Percentiles rank a stretch among this genome's conserved stretches.
These are phyloP conservation scores for Maudiozyma barnettii DNA, from an alignment of 805 yeast species.

Conservation along the genomic window DNA sequence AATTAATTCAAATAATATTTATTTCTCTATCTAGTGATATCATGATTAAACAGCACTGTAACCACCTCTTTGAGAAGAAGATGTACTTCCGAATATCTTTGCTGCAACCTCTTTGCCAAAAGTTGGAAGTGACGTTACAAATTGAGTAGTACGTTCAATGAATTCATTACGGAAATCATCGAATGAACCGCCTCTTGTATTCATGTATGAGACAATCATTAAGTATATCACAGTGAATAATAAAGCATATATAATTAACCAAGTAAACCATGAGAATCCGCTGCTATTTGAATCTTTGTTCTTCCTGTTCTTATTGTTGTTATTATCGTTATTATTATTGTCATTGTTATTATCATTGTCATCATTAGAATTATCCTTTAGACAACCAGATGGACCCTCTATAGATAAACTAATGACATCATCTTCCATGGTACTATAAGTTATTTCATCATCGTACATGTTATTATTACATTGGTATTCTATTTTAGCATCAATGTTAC, in stretches of 20 bases:
- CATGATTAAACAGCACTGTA: constrained; percentile 72
- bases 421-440: constrained; percentile 11
- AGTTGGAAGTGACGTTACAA: constrained; percentile 51
- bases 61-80: constrained; percentile 60
- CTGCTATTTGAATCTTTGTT: constrained; percentile 20
- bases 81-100: constrained; percentile 47
- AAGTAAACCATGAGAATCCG: constrained; percentile 47
- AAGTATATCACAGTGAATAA: constrained; percentile 65
- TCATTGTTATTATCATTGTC: constrained; percentile 15
- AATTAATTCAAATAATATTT: not conserved
- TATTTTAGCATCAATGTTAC: constrained; percentile 38
- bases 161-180: constrained; percentile 70
- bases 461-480: constrained; percentile 40
- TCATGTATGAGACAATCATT: constrained; percentile 60
- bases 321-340: constrained; percentile 21
- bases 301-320: constrained; percentile 17
- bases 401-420: constrained; percentile 22
- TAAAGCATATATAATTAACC: constrained; percentile 63
- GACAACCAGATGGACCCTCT: constrained; percentile 38
- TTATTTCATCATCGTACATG: constrained; percentile 26
- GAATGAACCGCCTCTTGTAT: constrained; percentile 55
- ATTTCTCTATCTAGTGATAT: not conserved
- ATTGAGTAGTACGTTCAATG: constrained; percentile 53
- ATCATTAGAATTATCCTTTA: constrained; percentile 22
- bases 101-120: constrained; percentile 59